These are phyloP conservation scores for Echites panduratus DNA, from an alignment of 257 asterid species.

Conservation along the genomic window DNA sequence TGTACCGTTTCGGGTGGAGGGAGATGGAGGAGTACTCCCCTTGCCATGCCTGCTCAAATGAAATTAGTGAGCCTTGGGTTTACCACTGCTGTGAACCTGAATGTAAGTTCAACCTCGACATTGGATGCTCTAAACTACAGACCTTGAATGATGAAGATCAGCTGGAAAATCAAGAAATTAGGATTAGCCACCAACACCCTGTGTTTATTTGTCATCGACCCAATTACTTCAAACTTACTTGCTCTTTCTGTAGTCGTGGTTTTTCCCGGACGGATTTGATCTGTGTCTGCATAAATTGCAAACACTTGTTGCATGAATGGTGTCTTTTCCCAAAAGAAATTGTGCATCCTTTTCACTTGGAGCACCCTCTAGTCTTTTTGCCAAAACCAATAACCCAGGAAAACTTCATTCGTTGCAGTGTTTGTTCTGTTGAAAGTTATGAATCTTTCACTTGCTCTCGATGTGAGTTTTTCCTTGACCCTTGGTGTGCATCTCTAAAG, in stretches of 20 bases:
- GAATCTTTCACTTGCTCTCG: background rate
- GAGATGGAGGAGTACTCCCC: too few relatives aligned
- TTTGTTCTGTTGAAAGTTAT: background rate
- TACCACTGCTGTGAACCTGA: background rate
- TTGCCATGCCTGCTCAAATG: background rate
- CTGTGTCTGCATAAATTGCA: background rate
- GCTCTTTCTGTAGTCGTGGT: background rate
- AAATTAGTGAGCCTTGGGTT: background rate
- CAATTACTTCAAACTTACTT: background rate
- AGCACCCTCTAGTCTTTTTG: background rate
- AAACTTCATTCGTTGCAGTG: background rate
- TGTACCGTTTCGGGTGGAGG: background rate
- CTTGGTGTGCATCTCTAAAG: background rate
- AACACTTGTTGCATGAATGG: background rate
- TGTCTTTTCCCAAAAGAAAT: background rate
- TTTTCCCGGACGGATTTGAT: background rate
- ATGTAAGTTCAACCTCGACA: background rate
- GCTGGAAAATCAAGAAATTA: background rate
- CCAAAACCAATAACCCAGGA: background rate
- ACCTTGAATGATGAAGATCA: background rate
- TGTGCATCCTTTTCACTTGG: background rate
- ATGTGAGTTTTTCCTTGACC: background rate
- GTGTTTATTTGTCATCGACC: background rate
- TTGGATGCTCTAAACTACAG: background rate
- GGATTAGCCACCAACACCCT: slow-evolving; percentile 2